These are phyloP conservation scores for Ophiocordyceps sinensis DNA, from an alignment of 2,329 filamentous ascomycete genomes.

Conservation along the genomic window DNA sequence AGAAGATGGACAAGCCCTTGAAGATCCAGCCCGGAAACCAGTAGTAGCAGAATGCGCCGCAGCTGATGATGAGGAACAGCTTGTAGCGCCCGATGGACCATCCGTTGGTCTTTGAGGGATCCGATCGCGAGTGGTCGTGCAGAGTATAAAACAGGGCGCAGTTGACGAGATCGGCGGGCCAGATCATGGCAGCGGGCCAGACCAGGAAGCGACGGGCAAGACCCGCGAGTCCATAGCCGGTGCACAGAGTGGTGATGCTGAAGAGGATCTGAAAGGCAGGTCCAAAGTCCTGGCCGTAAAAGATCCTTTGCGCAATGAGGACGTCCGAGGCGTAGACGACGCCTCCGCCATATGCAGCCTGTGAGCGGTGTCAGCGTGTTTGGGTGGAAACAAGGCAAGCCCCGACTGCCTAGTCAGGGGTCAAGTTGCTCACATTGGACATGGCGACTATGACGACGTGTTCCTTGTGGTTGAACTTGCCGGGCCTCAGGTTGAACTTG, in stretches of 20 bases:
- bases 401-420: background rate
- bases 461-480: constrained; percentile 48
- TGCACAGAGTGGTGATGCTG: constrained; percentile 38
- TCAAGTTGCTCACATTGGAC: constrained; percentile 36
- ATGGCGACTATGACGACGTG: constrained; percentile 48
- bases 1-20: constrained; percentile 47
- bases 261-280: constrained; percentile 40
- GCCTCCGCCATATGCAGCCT: constrained; percentile 43
- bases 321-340: constrained; percentile 41
- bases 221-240: constrained; percentile 43
- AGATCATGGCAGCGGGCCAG: constrained; percentile 42
- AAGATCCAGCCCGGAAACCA: constrained; percentile 51
- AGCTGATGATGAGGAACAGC: constrained; percentile 44
- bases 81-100: constrained; percentile 51
- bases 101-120: constrained; percentile 37
- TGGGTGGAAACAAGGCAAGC: no score
- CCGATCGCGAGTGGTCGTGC: constrained; percentile 28
- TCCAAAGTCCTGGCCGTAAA: constrained; percentile 40
- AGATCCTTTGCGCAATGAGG: constrained; percentile 35
- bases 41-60: constrained; percentile 38
- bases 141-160: constrained; percentile 35
- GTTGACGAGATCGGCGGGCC: constrained; percentile 40
- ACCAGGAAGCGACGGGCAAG: constrained; percentile 38
- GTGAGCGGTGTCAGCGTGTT: background rate
- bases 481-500: constrained; percentile 41